Percentiles rank a stretch among this genome's conserved stretches.
Evolutionary conservation across 2,329 filamentous ascomycete species (phyloP).

Genomic region (Xylaria multiplex): DNA sequence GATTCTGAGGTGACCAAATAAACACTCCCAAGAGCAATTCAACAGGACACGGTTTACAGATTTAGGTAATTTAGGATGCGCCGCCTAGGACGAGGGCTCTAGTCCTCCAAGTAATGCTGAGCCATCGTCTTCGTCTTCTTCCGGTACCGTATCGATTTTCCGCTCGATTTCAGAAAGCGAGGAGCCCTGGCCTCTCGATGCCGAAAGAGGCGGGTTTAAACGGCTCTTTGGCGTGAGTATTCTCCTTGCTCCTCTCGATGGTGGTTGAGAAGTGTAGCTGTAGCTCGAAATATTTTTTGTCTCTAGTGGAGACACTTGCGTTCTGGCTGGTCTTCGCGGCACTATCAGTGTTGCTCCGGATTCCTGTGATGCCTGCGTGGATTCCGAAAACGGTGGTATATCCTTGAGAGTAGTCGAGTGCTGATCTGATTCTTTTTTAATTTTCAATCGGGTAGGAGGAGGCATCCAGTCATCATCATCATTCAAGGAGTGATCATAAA

Average conservation of each 20-base stretch:
- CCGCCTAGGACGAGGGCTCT: no score
- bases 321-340: no score
- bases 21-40: no score
- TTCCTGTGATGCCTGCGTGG: neutral
- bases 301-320: no score
- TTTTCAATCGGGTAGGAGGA: neutral
- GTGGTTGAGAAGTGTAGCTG: no score
- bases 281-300: no score
- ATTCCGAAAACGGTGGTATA: neutral
- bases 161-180: neutral
- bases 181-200: neutral
- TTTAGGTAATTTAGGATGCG: no score
- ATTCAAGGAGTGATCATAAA: neutral
- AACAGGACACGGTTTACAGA: no score
- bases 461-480: neutral
- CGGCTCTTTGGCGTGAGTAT: constrained; percentile 4
- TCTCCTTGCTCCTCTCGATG: neutral
- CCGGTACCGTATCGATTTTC: neutral
- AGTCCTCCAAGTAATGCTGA: no score
- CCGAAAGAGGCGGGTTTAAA: neutral
- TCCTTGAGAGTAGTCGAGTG: neutral
- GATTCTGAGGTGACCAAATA: neutral
- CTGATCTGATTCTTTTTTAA: neutral
- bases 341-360: no score
- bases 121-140: constrained; percentile 11